Conservation (phyloP, 2,329 filamentous ascomycete genomes). For the Paracamarosporium sp. region DNA sequence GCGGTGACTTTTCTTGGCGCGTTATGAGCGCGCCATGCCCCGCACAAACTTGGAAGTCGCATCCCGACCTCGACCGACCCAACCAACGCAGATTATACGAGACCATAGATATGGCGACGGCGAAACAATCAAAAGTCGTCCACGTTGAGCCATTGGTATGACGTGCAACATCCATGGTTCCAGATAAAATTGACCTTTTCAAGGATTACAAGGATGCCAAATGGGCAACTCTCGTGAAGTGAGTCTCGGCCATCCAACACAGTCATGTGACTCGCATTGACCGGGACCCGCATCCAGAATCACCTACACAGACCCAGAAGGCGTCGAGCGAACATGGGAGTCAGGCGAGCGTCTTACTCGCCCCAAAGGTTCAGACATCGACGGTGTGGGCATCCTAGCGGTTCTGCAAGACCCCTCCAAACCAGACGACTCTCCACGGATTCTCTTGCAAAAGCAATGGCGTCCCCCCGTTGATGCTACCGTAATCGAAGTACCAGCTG, state of each 20-base stretch:
- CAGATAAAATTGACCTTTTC: slow-evolving; percentile 17
- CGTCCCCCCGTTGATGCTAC: slow-evolving; percentile 66
- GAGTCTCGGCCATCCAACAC: slow-evolving; percentile 2
- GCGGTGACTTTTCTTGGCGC: background rate
- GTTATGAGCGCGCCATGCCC: background rate
- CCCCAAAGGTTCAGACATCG: slow-evolving; percentile 66
- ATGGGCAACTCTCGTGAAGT: slow-evolving; percentile 51
- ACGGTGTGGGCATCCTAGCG: slow-evolving; percentile 76
- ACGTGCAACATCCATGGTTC: background rate
- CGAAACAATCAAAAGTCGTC: slow-evolving; percentile 40
- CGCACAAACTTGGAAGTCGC: background rate
- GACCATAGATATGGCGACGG: slow-evolving; percentile 21
- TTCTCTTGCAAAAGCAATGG: slow-evolving; percentile 59
- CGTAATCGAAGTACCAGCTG: slow-evolving; percentile 69
- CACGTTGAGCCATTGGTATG: slow-evolving; percentile 45
- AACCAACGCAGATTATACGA: background rate
- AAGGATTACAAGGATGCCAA: slow-evolving; percentile 48
- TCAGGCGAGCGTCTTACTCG: slow-evolving; percentile 74
- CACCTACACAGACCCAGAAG: slow-evolving; percentile 69
- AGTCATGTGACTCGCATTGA: slow-evolving; percentile 9
- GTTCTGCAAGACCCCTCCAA: slow-evolving; percentile 58
- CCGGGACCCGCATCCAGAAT: slow-evolving; percentile 27
- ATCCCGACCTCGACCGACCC: background rate
- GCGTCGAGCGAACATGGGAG: slow-evolving; percentile 70
- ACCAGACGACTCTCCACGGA: slow-evolving; percentile 37